Conservation (phyloP, 2,329 filamentous ascomycete species). For the Fusarium coicis region DNA sequence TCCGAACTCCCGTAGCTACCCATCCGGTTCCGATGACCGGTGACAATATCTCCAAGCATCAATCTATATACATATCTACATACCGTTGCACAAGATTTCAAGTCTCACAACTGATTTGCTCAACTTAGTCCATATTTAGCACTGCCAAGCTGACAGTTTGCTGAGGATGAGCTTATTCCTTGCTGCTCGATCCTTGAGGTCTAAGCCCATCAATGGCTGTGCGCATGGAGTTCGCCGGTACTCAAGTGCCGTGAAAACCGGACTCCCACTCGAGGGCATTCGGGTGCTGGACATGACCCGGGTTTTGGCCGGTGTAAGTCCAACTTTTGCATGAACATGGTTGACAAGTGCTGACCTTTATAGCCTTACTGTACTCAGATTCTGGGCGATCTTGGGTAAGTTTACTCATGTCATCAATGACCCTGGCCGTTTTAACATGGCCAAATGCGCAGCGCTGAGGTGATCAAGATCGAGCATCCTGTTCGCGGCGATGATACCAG, state of each 20-base stretch:
- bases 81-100: background rate
- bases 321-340: background rate
- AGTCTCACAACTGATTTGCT: background rate
- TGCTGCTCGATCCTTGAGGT: constrained; percentile 32
- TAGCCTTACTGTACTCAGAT: constrained; percentile 99
- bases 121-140: background rate
- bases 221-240: constrained; percentile 42
- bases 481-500: constrained; percentile 91
- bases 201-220: constrained; percentile 33
- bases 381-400: constrained; percentile 92
- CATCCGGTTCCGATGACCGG: constrained; percentile 29
- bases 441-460: constrained; percentile 75
- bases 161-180: constrained; percentile 31
- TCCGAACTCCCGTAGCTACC: constrained; percentile 4
- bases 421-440: constrained; percentile 18
- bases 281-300: constrained; percentile 96
- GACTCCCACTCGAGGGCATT: constrained; percentile 81
- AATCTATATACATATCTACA: background rate
- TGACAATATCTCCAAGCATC: constrained; percentile 6
- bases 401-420: constrained; percentile 7
- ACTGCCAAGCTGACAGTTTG: background rate
- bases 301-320: constrained; percentile 88
- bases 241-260: constrained; percentile 44
- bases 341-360: constrained; percentile 21
- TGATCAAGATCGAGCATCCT: constrained; percentile 98